Evolutionary conservation across 768 basidiomycete species (phyloP).

Genomic region (Suillus brevipes): DNA sequence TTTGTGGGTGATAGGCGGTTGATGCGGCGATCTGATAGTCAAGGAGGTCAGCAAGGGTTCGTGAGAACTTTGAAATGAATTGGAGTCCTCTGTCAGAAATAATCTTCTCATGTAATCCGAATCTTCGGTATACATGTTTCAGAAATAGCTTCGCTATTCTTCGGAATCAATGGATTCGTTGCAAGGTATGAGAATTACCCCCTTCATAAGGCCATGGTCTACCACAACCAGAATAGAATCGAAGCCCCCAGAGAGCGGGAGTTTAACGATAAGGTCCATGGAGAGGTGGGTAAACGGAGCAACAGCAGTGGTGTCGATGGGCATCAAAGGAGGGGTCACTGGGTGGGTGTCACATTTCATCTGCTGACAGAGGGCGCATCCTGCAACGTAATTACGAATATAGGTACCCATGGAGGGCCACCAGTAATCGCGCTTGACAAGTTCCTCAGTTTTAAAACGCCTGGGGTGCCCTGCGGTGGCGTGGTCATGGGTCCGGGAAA

Average conservation of each 20-base stretch:
- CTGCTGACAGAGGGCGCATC: neutral
- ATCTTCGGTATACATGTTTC: too few relatives aligned
- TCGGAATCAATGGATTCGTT: neutral
- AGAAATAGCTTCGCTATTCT: neutral
- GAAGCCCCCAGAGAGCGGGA: neutral
- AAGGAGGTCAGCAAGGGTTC: too few relatives aligned
- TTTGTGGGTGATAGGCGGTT: too few relatives aligned
- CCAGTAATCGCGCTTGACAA: neutral
- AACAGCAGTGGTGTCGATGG: neutral
- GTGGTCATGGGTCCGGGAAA: too few relatives aligned
- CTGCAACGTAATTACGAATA: neutral
- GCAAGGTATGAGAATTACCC: constrained; percentile 1
- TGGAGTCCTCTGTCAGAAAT: too few relatives aligned
- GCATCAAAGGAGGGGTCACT: neutral
- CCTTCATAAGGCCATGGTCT: neutral
- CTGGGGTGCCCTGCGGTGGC: too few relatives aligned
- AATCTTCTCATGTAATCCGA: too few relatives aligned
- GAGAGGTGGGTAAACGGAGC: neutral
- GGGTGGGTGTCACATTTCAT: neutral
- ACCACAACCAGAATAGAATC: neutral
- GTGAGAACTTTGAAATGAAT: too few relatives aligned
- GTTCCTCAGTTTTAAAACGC: too few relatives aligned
- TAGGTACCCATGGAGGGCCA: constrained; percentile 1
- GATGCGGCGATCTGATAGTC: too few relatives aligned
- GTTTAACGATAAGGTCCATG: neutral